Conservation (phyloP, 208 protist genomes). For the Histomonas meleagridis region DNA sequence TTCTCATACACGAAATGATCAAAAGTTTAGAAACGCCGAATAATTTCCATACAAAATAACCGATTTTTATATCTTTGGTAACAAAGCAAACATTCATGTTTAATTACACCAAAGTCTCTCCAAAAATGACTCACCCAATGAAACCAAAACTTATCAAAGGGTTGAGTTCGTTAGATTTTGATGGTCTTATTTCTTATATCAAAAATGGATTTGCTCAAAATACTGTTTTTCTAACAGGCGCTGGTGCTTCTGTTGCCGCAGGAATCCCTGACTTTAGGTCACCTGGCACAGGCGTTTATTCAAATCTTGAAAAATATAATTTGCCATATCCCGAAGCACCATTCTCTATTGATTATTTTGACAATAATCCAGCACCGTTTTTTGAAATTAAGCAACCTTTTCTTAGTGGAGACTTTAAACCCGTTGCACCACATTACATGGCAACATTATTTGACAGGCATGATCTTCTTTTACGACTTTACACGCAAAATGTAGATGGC, state of each 20-base stretch:
- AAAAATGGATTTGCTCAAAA: neutral
- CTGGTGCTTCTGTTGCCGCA: neutral
- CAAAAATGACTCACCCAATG: no score
- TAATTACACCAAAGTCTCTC: no score
- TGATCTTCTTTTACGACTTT: conserved; percentile 60
- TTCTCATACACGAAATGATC: no score
- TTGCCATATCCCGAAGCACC: neutral
- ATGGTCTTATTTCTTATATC: neutral
- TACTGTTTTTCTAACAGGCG: neutral
- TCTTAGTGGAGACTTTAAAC: neutral
- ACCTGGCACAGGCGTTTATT: neutral
- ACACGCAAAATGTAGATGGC: conserved; percentile 86
- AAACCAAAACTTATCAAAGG: neutral
- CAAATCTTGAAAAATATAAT: neutral
- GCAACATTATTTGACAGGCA: neutral
- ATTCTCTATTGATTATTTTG: neutral
- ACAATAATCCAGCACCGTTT: neutral
- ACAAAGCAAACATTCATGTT: no score
- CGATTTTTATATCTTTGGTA: no score
- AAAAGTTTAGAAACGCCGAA: no score
- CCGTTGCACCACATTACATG: neutral
- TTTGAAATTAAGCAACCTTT: neutral
- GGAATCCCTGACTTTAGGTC: neutral
- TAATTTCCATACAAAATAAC: no score
- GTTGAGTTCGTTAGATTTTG: neutral